phyloP scores from a whole-genome alignment of 23 red algal species.

The Gracilaria caudata region DNA sequence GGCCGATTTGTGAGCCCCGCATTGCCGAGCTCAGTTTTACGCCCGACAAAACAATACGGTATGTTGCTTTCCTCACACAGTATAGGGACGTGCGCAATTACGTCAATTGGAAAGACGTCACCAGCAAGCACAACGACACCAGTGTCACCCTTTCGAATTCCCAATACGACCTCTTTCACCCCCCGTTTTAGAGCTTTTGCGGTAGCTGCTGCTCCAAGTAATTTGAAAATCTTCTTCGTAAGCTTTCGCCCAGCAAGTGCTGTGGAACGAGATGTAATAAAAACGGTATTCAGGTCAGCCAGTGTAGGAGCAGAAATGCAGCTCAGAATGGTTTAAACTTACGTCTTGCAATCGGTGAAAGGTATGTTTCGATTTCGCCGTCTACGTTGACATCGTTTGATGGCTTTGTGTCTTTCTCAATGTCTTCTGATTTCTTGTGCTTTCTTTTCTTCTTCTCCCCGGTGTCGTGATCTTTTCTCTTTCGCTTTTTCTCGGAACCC shows the following conservation, averaged over 20 bases:
- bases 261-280: neutral
- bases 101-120: constrained; percentile 93
- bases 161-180: constrained; percentile 91
- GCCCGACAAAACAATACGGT: constrained; percentile 85
- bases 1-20: constrained; percentile 89
- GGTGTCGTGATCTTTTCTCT: constrained; percentile 37
- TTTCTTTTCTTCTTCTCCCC: constrained; percentile 46
- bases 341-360: constrained; percentile 69
- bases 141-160: constrained; percentile 76
- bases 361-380: constrained; percentile 10
- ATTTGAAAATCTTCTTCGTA: constrained; percentile 88
- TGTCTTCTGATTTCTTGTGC: neutral
- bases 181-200: constrained; percentile 79
- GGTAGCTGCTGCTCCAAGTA: constrained; percentile 74
- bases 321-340: constrained; percentile 9
- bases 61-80: constrained; percentile 91
- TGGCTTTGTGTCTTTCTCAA: neutral
- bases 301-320: neutral
- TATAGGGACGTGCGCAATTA: constrained; percentile 88
- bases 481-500: constrained; percentile 77
- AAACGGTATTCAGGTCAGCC: neutral
- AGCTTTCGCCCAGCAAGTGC: constrained; percentile 83
- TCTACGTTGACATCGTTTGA: neutral
- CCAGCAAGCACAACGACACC: constrained; percentile 88
- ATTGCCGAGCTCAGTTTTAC: constrained; percentile 76